Evolutionary conservation across 768 basidiomycete species (phyloP), one percentile per base, ranked within the genome.

Genomic region (Tricholomella constricta): DNA sequence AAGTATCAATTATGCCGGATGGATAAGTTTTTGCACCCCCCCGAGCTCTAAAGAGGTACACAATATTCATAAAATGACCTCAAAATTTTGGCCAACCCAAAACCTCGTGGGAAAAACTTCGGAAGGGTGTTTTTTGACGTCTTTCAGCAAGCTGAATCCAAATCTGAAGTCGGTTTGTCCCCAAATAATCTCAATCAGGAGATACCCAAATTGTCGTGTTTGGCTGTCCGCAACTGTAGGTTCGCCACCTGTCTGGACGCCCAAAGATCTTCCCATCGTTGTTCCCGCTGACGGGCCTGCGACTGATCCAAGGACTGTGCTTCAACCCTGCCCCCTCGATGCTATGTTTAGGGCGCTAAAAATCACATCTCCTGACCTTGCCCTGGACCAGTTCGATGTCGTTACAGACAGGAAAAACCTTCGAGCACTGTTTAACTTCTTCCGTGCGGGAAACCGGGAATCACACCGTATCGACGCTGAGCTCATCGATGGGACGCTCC

Each of bases 381-480:
- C 46, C 17, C 41, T 57, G 19, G 40, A 43, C 8, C 45, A 61
- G 10, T 52, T 57, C 26, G 62, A 63, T 41, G 31, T 61, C 17
- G 57, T 61, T 14, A 56, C 57, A 17, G 60, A 61, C 22, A 44
- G 62, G 25, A 61, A 59, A 25, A 61, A 57, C 31, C 52, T 63
- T 25, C 59, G 59, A 9, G 53, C 60, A 2, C 55, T 63, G 9
- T 40, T 57, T 17, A 52, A 59, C 19, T 59, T 61, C 42, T 53
- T 61, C 23, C 19, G 38, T n/a, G 14, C 38, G 4, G 34, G 37
- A 11, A 38, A n/a, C 11, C 35, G 14, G 1, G 48, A 44, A 25
- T 26, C 40, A 19, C 51, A 57, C 42, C 59, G 57, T 26, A 61
- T 63, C 19, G 55, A 61, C n/a, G 59, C 57, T 4, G 62, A 61